Evolutionary conservation across 2,329 filamentous ascomycete genomes (phyloP).

Genomic region (Phoma herbarum): DNA sequence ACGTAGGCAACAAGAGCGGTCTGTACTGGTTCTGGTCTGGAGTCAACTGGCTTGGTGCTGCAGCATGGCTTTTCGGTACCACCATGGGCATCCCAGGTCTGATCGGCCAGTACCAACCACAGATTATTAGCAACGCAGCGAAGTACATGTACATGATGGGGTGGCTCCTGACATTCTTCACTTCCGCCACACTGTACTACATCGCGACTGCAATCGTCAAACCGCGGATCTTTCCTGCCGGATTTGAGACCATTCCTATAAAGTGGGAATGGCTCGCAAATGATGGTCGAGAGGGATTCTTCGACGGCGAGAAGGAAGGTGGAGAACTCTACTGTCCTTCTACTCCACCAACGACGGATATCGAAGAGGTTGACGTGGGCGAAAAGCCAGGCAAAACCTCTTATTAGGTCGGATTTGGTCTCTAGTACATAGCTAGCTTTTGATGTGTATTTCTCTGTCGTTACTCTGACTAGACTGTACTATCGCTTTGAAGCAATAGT

Average conservation of each 20-base stretch:
- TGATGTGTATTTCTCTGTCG: background rate
- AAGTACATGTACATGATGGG: slow-evolving; percentile 51
- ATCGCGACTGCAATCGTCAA: slow-evolving; percentile 29
- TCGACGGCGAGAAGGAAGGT: slow-evolving; percentile 37
- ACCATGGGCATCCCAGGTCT: slow-evolving; percentile 49
- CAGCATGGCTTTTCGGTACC: slow-evolving; percentile 42
- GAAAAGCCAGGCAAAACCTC: slow-evolving; percentile 20
- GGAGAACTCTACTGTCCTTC: slow-evolving; percentile 23
- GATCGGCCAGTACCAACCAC: slow-evolving; percentile 42
- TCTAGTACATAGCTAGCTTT: background rate
- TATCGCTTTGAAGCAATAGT: background rate
- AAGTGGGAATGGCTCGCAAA: slow-evolving; percentile 38
- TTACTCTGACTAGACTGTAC: background rate
- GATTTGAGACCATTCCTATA: slow-evolving; percentile 29
- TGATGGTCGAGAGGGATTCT: slow-evolving; percentile 41
- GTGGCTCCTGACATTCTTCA: slow-evolving; percentile 46
- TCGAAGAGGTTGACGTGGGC: slow-evolving; percentile 22
- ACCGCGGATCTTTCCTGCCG: slow-evolving; percentile 29
- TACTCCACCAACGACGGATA: slow-evolving; percentile 26
- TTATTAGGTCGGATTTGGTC: background rate
- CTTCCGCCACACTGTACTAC: slow-evolving; percentile 41
- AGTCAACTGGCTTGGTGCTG: slow-evolving; percentile 45
- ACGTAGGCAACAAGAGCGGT: slow-evolving; percentile 31
- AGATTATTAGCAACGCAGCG: slow-evolving; percentile 42
- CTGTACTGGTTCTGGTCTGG: slow-evolving; percentile 47